Base-by-base conservation (phyloP, 768 basidiomycete genomes). In the Kwoniella sp. region DNA sequence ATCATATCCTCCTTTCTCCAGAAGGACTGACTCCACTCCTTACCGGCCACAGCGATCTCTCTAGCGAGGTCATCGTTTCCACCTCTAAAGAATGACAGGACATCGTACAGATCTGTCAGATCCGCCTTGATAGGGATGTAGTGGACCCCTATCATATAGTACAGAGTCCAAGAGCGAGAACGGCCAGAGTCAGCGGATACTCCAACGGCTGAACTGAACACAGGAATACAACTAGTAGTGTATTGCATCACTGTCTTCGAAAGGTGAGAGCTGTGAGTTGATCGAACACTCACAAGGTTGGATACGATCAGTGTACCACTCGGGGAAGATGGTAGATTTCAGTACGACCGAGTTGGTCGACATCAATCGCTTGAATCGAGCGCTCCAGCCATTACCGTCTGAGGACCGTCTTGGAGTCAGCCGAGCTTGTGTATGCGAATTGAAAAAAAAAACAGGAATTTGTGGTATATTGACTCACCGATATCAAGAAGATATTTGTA, bases 91-190 rank as follows among this genome's bases (percentile, higher is more conserved):
- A 79, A 79, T 0, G 71, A 67, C 37, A 79, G 55, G 55, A 78
- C 73, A 63, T 82, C 81, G 73, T 82, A 82, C 22, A 82, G 60
- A 64, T 82, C 81, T 3, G 76, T 76, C 52, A 81, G 73, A 66
- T 81, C 81, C 37, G 79, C 68, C 66, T 81, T 82, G 73, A 81
- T 68, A 2, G 80, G 80, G 13, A 81, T 68, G 66, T 81, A 81
- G 68, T 69, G 73, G 10, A 77, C 68, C 76, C 76, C 69, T 67
- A 47, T 2, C 24, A 24, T 1, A 7, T 27, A 29, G 10, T 22
- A 36, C 19, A 24, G n/a, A n/a, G n/a, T n/a, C 47, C 46, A 47
- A 47, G 19, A 17, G 46, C 22, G 19, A 47, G 46, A 17, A 5
- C 19, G 5, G 46, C 8, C 8, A 17, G 7, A 19, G 46, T 22